Evolutionary conservation across 2,329 filamentous ascomycete genomes (phyloP), one percentile per base, ranked within the genome.

Genomic region (Colletotrichum brevisporum): DNA sequence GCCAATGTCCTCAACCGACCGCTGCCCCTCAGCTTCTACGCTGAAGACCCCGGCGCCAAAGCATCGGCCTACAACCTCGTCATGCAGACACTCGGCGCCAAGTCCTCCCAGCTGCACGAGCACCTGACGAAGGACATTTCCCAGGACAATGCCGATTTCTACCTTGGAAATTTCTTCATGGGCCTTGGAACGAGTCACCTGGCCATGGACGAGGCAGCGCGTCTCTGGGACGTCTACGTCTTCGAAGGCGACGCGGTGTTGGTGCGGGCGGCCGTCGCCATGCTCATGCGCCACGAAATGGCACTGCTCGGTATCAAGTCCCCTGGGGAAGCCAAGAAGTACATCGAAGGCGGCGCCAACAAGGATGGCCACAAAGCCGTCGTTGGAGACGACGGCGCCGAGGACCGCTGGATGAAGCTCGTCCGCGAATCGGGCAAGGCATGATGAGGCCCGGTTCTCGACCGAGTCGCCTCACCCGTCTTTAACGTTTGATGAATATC

Each of bases 191-290:
- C 91, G 0, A 79, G 81, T 16, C 83, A 87, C 47, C 80, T 94
- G 4, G 86, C 87, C 8, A 84, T 94, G 16, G 93, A 95, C 74
- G 88, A 92, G 73, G 91, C 90, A 4, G 88, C 90, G 1, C 83
- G 94, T 2, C 80, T 96, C 13, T 95, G 92, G 92, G 94, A 97
- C 72, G 89, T 95, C 0, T 94, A 93, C 73, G 89, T 93, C 3
- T 94, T 97, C 72, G 94, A 97, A 76, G 92, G 93, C 27, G 94
- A 97, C 72, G 84, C 88, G 1, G 84, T 93, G 1, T 82, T 95
- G 0, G 87, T 95, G 6, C 84, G 92, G 0, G 92, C 92, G 1
- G 91, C 89, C 0, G 90, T 94, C 0, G 93, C 91, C 0, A 82
- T 93, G 18, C 78, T 96, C 21, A 73, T 88, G 5, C 81, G 83